Base-by-base conservation (phyloP, 179 eudicot genomes). In the Amaranthus tricolor region DNA sequence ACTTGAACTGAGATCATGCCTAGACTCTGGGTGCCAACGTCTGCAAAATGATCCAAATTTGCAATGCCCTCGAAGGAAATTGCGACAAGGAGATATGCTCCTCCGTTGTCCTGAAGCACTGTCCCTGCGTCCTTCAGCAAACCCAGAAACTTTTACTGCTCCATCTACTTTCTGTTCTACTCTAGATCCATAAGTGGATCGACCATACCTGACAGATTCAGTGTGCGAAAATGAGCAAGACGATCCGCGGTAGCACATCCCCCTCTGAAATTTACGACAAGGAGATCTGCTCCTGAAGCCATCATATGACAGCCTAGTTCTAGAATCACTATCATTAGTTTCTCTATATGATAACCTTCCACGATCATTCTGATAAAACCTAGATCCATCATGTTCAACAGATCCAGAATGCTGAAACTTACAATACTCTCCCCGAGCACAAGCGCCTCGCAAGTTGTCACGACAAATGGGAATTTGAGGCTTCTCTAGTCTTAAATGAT, bases 41-140 rank as follows among this genome's bases (percentile, higher is more conserved):
- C 88, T 87, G 80, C 99, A 90, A 31, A 83, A 84, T 21, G 89
- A 86, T 71, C 96, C 98, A 75, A 87, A 89, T 24, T 72, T 78
- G 56, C 97, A 95, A 79, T 81, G 85, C 47, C 99, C 97, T 58
- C 80, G 81, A 68, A 83, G 86, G 80, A 80, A 90, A 74, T 90
- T 89, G 74, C 88, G 84, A 80, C 98, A 94, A 57, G 89, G 94
- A 73, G 97, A 89, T 79, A 85, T 88, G 78, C 91, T 89, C 80
- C 86, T 80, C 85, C 5, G 44, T 48, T 66, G 65, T 70, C 60
- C 49, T 55, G 72, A 47, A 50, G 43, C 52, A 40, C 56, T 68
- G 21, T n/a, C 68, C 13, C 60, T 61, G 53, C 40, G 51, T 19
- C 55, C 56, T 73, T 74, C 78, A 70, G 63, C 83, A 56, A 77